Evolutionary conservation across 371 early-diverging fungal genomes (phyloP), one percentile per base, ranked within the genome.

Genomic region (Mortierella sp.): DNA sequence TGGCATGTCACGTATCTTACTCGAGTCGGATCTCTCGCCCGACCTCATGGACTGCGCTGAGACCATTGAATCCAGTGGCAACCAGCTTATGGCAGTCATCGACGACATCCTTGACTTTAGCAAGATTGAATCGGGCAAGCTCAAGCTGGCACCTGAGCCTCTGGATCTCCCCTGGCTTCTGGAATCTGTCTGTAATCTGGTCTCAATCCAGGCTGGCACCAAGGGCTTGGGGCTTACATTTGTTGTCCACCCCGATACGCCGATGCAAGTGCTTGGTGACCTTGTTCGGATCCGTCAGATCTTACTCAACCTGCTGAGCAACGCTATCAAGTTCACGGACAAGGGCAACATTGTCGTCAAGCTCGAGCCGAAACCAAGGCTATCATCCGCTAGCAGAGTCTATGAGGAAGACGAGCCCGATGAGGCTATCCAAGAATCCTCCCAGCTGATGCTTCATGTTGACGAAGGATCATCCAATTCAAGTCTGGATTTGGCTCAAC

Each of bases 291-390:
- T 87, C 24, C 81, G 83, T 1, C 85, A 87, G 55, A 72, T 87
- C 21, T 49, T 87, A 3, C 63, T 84, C 26, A 87, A 87, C 50
- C 39, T 87, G 21, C 28, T 86, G 19, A 86, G 87, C 28, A 89
- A 89, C 50, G 89, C 89, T 30, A 87, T 89, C 80, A 89, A 89
- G 65, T 89, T 89, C 47, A 89, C 89, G 2, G 84, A 86, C 44
- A 79, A 82, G 27, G 89, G 89, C 7, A 86, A 86, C 50, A 86
- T 88, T 23, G 83, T 84, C 3, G 85, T 88, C 47, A 70, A 70
- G 31, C 32, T 76, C 24, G 70, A 70, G 46, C 78, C 78, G 6
- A 69, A 70, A 37, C 78, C 78, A 1, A 73, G 39, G 48, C 6
- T 50, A 17, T 9, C 54, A 4, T 27, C 30, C 21, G 39, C 43